Evolutionary conservation across 345 rosid species (phyloP).

Genomic region (Gossypium thurberi): DNA sequence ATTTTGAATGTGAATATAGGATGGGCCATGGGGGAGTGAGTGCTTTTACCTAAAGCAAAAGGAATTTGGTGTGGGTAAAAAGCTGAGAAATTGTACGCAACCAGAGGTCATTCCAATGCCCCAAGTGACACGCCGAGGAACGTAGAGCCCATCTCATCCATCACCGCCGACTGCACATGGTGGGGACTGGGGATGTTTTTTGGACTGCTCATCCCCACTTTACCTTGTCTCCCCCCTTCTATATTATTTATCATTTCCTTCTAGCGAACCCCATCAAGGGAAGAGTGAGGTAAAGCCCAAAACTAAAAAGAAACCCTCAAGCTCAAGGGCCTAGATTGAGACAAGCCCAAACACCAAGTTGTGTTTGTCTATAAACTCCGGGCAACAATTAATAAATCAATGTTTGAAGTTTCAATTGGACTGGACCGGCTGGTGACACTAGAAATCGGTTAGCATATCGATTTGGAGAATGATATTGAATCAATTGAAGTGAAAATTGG

Average conservation of each 20-base stretch:
- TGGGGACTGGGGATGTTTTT: not conserved
- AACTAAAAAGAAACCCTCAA: not conserved
- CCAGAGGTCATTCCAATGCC: not conserved
- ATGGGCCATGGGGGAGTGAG: not conserved
- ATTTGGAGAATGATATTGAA: too few species aligned
- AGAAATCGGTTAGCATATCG: too few species aligned
- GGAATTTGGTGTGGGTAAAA: not conserved
- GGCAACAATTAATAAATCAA: too few species aligned
- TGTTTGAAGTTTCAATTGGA: too few species aligned
- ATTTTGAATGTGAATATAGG: not conserved
- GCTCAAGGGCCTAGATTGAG: not conserved
- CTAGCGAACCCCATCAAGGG: not conserved
- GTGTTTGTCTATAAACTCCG: too few species aligned
- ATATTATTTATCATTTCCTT: not conserved
- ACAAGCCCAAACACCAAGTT: not conserved
- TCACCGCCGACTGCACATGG: slow-evolving; percentile 1
- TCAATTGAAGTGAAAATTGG: too few species aligned
- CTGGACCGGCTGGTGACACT: too few species aligned
- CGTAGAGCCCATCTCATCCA: not conserved
- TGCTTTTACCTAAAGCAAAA: not conserved
- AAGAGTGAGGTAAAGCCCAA: slow-evolving; percentile 16
- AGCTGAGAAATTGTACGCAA: not conserved
- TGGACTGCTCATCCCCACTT: not conserved
- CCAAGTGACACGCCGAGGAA: not conserved
- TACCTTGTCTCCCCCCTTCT: not conserved